Evolutionary conservation across 306 rosid genomes (phyloP).

Genomic region (Ormosia emarginata): DNA sequence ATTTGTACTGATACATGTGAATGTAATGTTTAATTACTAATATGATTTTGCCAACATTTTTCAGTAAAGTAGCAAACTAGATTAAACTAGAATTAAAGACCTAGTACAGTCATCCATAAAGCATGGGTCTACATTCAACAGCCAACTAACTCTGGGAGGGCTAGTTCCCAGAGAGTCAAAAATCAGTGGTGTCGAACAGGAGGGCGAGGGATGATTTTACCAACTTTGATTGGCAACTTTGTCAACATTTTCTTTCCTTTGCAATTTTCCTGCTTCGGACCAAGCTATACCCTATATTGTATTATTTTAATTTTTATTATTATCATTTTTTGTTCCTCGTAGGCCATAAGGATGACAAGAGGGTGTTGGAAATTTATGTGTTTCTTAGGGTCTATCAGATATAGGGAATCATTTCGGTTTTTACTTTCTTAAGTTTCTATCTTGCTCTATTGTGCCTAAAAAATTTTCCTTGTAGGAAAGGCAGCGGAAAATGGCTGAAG

Average conservation of each 20-base stretch:
- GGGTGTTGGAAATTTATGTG: background rate
- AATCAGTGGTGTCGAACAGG: background rate
- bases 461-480: constrained; percentile 57
- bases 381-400: background rate
- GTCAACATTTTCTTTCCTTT: background rate
- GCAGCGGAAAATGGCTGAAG: constrained; percentile 78
- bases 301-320: background rate
- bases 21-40: background rate
- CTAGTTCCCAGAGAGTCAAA: background rate
- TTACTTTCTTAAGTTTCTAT: background rate
- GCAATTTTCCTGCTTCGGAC: background rate
- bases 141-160: background rate
- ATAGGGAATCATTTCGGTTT: background rate
- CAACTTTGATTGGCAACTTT: background rate
- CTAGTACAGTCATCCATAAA: background rate
- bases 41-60: background rate
- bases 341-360: background rate
- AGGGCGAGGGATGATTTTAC: background rate
- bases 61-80: background rate
- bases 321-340: background rate
- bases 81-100: background rate
- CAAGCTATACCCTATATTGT: background rate
- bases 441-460: background rate
- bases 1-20: background rate
- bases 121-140: background rate